Base-by-base conservation (phyloP, 163 green algal species). In the Scenedesmus sp. region DNA sequence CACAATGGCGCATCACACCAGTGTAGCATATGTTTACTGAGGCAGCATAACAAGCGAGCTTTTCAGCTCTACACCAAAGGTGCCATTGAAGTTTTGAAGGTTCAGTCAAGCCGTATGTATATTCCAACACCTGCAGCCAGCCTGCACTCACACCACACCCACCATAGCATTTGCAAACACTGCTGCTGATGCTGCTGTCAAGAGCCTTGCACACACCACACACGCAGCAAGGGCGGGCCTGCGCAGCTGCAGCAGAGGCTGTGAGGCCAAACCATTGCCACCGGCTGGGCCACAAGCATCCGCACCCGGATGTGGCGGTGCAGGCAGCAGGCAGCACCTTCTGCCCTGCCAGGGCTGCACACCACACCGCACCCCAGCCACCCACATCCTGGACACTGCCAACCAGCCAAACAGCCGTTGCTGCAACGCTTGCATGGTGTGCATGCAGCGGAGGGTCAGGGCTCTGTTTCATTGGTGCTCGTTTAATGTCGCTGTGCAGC, bases 171-270 rank as follows among this genome's bases (percentile, higher is more conserved):
- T 40, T 40, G 65, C 65, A 76, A 26, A 76, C 65, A 40, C 65
- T 33, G 59, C 59, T 76, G 65, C 65, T 33, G 59, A 20, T 76
- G 65, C 30, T 76, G 65, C 65, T 76, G 65, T 30, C 30, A 37
- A 20, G 65, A 70, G 30, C 65, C 65, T 12, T 40, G 65, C 65
- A 40, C 65, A 26, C 30, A 4, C 37, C 7, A 76, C 65, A 76
- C 65, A 40, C 65, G 30, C 30, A 40, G 65, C 65, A 40, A 37
- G 65, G 65, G 65, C 65, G 3, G 65, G 65, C 30, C 65, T 76
- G 65, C 65, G 65, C 65, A 76, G 65, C 65, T 76, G 65, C 65
- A 76, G 26, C 65, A 76, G 65, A 76, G 65, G 65, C 65, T 76
- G 65, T 76, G 65, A 40, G 65, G 65, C 30, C 65, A 76, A 40